phyloP scores from a whole-genome alignment of 441 rosid genomes.

The Arabidopsis hybrid region DNA sequence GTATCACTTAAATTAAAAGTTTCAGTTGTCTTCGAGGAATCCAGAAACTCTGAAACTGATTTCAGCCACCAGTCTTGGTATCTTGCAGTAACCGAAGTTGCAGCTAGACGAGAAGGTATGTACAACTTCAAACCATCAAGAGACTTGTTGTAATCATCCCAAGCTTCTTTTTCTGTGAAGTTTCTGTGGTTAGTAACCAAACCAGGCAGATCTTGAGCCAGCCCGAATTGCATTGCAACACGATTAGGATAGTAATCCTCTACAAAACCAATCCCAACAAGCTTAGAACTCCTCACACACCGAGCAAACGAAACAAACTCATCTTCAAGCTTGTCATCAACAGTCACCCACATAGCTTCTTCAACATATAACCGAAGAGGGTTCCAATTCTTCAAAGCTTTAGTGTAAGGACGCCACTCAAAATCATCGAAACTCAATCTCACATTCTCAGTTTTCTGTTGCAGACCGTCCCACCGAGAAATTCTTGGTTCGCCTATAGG shows the following conservation, averaged over 20 bases:
- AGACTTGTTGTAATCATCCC: slow-evolving; percentile 43
- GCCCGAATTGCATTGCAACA: slow-evolving; percentile 64
- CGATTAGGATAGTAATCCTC: slow-evolving; percentile 64
- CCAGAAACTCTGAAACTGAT: slow-evolving; percentile 2
- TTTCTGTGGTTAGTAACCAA: slow-evolving; percentile 17
- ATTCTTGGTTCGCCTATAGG: slow-evolving; percentile 48
- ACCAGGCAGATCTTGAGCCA: slow-evolving; percentile 65
- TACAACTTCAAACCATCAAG: slow-evolving; percentile 42
- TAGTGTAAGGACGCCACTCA: slow-evolving; percentile 61
- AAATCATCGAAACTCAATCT: slow-evolving; percentile 45
- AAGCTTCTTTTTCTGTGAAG: slow-evolving; percentile 1
- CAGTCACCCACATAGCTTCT: slow-evolving; percentile 41
- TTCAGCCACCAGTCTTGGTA: slow-evolving; percentile 60
- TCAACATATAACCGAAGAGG: slow-evolving; percentile 45
- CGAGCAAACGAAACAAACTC: slow-evolving; percentile 49
- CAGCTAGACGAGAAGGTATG: slow-evolving; percentile 47
- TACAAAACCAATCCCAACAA: slow-evolving; percentile 49
- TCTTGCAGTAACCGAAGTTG: slow-evolving; percentile 46
- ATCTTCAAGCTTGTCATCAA: slow-evolving; percentile 40
- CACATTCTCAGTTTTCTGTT: slow-evolving; percentile 15
- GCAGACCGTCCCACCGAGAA: slow-evolving; percentile 48
- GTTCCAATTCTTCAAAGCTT: slow-evolving; percentile 19
- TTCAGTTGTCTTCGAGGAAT: neutral
- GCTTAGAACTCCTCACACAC: slow-evolving; percentile 50
- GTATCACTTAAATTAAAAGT: neutral